Base-by-base conservation (phyloP, 306 rosid genomes). In the Cucurbita argyrosperma region DNA sequence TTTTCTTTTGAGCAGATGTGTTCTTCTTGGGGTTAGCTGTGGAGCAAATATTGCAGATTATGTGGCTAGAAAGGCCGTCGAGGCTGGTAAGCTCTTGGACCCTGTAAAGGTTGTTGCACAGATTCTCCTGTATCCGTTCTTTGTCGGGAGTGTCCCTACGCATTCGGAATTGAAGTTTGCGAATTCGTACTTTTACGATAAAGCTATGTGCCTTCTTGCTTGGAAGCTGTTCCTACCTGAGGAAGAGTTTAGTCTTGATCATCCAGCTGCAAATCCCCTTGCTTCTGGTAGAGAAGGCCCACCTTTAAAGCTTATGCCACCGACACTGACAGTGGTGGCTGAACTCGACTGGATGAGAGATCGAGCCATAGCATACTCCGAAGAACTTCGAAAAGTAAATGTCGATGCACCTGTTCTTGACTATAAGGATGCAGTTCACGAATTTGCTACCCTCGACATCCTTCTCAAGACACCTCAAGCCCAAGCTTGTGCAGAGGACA, bases 261-360 rank as follows among this genome's bases (percentile, higher is more conserved):
- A 94, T 80, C 92, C 90, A 52, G 95, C 91, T 1, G 96, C 99
- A 53, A 94, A 91, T 80, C 99, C 97, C 49, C 89, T 94, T 10
- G 77, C 85, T 77, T 86, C 91, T 18, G 85, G 83, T 57, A 81
- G 85, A 67, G 71, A 65, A 40, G 87, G 90, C 5, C 99, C 92
- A 45, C 91, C 97, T 81, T 76, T 94, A 66, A 91, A 88, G 78
- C 85, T 74, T 71, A 91, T 91, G 97, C 99, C 99, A 49, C 99
- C 97, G 5, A 91, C 99, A 57, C 81, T 91, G 67, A 91, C 97
- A 42, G 90, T 94, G 30, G 97, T 91, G 71, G 99, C 99, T 13
- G 96, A 94, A 80, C 97, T 70, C 47, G 99, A 91, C 74, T 94
- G 97, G 97, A 94, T 94, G 99, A 84, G 96, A 83, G 99, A 94